Evolutionary conservation across 2,329 filamentous ascomycete genomes (phyloP).

Genomic region (Nigrospora sphaerica): DNA sequence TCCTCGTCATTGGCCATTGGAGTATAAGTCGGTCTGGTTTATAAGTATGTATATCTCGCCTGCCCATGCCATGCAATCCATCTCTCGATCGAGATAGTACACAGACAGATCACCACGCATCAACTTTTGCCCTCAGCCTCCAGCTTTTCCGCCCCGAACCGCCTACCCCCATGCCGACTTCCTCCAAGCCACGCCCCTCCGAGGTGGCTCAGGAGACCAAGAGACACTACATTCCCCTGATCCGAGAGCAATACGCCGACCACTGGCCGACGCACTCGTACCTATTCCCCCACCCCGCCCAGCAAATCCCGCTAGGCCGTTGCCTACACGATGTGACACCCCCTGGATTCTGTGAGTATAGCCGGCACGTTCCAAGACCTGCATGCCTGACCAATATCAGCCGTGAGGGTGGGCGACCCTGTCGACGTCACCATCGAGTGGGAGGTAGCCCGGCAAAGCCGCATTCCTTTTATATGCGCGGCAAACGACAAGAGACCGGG

Average conservation of each 20-base stretch:
- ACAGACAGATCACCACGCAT: neutral
- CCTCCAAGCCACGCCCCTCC: constrained; percentile 54
- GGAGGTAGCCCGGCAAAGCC: constrained; percentile 32
- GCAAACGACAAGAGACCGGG: constrained; percentile 72
- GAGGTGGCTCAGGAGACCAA: constrained; percentile 71
- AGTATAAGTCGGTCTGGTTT: neutral
- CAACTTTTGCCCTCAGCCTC: neutral
- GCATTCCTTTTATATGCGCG: constrained; percentile 62
- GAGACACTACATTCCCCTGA: constrained; percentile 58
- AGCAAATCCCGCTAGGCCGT: constrained; percentile 31
- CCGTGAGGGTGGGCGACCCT: constrained; percentile 50
- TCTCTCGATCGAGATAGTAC: neutral
- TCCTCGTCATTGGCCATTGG: neutral
- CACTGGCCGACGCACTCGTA: constrained; percentile 52
- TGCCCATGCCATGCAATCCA: neutral
- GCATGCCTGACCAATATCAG: constrained; percentile 15
- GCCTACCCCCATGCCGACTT: constrained; percentile 14
- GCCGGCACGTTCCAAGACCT: constrained; percentile 7
- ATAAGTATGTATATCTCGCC: constrained; percentile 2
- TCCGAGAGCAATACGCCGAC: constrained; percentile 48
- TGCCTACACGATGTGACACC: constrained; percentile 29
- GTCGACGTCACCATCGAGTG: constrained; percentile 55
- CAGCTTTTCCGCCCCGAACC: neutral
- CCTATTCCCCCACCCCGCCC: constrained; percentile 44
- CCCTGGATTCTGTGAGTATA: constrained; percentile 35